A percentile compares a stretch with the other conserved stretches of the same genome.
Conservation (phyloP, 305 asterid species). For the Euphrasia arctica region DNA sequence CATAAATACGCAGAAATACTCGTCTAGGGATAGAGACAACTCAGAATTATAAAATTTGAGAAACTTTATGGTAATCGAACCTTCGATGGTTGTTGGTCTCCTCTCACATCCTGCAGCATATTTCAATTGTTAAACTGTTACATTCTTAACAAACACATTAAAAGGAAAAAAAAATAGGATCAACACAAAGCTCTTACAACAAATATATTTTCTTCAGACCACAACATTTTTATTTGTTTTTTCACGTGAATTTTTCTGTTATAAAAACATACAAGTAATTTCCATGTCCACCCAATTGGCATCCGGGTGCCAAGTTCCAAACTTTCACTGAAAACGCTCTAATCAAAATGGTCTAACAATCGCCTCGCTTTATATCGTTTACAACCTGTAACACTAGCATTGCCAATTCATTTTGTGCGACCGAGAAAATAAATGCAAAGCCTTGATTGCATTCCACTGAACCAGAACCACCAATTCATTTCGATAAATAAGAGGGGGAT, state of each 20-base stretch:
- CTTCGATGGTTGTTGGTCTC: slow-evolving; percentile 3
- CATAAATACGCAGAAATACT: not conserved
- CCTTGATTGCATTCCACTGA: not conserved
- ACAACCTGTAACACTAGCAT: not conserved
- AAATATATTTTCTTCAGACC: not conserved
- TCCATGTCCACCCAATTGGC: too few species aligned
- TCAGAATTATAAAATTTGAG: not conserved
- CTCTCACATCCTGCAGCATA: slow-evolving; percentile 8
- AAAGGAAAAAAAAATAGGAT: not conserved
- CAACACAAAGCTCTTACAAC: not conserved
- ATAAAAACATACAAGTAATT: not conserved
- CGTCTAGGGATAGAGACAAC: not conserved
- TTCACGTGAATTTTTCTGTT: not conserved
- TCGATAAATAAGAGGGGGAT: not conserved
- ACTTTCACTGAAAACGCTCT: not conserved
- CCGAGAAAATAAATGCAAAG: not conserved
- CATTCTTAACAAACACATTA: not conserved
- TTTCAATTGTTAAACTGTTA: slow-evolving; percentile 3
- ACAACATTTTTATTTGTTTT: not conserved
- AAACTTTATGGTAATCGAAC: not conserved
- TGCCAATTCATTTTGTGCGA: not conserved
- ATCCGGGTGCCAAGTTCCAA: not conserved
- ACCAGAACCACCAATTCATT: not conserved
- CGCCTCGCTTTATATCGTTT: not conserved
- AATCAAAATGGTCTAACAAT: not conserved